These are phyloP conservation scores for Pulveroboletus sp. DNA, from an alignment of 768 basidiomycete genomes.

Conservation along the genomic window DNA sequence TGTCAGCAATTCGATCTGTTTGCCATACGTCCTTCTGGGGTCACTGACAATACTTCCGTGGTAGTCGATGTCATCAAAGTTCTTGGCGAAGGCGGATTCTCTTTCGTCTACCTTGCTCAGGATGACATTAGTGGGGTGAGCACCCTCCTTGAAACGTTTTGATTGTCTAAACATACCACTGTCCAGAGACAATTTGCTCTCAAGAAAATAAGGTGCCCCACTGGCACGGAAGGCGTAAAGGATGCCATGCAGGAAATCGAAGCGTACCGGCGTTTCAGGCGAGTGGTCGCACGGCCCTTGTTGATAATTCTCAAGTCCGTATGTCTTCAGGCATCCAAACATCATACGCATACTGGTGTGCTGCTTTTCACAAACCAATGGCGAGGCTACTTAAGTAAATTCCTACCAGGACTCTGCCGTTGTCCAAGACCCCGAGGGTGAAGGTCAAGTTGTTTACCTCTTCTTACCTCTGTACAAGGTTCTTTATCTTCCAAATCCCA, in stretches of 20 bases:
- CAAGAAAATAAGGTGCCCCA: conserved; percentile 95
- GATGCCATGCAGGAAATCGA: conserved; percentile 88
- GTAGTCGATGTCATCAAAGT: conserved; percentile 86
- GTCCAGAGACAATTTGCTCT: conserved; percentile 84
- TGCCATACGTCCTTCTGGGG: background rate
- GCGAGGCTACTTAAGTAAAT: background rate
- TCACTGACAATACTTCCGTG: conserved; percentile 1
- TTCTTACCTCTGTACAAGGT: conserved; percentile 94
- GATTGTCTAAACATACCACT: background rate
- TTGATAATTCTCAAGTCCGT: background rate
- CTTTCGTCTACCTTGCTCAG: conserved; percentile 84
- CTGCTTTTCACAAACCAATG: conserved; percentile 10
- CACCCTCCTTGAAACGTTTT: conserved; percentile 4
- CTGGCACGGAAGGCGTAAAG: conserved; percentile 81
- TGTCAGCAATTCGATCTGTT: conserved; percentile 3
- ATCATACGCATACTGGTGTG: conserved; percentile 88
- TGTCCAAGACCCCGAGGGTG: conserved; percentile 88
- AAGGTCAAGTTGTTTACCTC: conserved; percentile 92
- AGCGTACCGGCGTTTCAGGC: conserved; percentile 93
- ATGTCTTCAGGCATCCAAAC: conserved; percentile 72
- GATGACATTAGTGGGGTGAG: conserved; percentile 81
- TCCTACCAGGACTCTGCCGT: conserved; percentile 78
- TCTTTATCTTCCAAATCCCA: conserved; percentile 6
- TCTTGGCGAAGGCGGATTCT: conserved; percentile 94
- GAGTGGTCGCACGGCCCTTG: conserved; percentile 27